Evolutionary conservation across 148 eudicot genomes (phyloP), one percentile per base, ranked within the genome.

Genomic region (Rhododendron molle): DNA sequence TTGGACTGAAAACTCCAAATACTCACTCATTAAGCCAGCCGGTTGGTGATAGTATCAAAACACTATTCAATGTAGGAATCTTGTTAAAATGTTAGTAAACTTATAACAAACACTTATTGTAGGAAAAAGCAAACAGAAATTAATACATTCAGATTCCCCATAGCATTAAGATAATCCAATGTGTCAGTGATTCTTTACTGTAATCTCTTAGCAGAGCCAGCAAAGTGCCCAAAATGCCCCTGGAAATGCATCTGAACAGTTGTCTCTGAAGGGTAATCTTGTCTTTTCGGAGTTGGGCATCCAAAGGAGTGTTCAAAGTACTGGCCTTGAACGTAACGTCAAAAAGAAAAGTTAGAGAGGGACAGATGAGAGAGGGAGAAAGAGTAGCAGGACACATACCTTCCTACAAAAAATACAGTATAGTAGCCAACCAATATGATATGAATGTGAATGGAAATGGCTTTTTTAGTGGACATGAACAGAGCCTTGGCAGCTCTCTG

Each of bases 401-500:
- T 7, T 30, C 32, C 74, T 28, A 28, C 34, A 69, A 60, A 52
- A 58, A 49, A 46, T 73, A 36, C 20, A 49, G 65, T 81, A 73
- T 71, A 50, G 78, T 47, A 58, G 47, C 83, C 87, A 56, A 67
- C 83, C 87, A 90, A 84, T 86, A 90, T 89, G 90, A 89, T 91
- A 91, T 90, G 89, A 85, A 81, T 81, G 36, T 71, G 76, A 83
- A 87, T 84, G 85, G 82, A 85, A 78, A 54, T 87, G 65, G 81
- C 82, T 84, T 88, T 85, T 89, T 89, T 46, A 86, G 87, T 87
- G 90, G 89, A 88, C 92, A 90, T 78, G 76, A 62, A 86, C 90
- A 88, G 91, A 83, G 83, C 83, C 87, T 84, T 50, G 81, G 91
- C 88, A 89, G 89, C 91, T 91, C 90, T 80, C 58, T 89, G 91